Percentiles rank a stretch among this genome's conserved stretches.
Conservation (phyloP, 2,329 filamentous ascomycete species). For the Penicillium brevicompactum region DNA sequence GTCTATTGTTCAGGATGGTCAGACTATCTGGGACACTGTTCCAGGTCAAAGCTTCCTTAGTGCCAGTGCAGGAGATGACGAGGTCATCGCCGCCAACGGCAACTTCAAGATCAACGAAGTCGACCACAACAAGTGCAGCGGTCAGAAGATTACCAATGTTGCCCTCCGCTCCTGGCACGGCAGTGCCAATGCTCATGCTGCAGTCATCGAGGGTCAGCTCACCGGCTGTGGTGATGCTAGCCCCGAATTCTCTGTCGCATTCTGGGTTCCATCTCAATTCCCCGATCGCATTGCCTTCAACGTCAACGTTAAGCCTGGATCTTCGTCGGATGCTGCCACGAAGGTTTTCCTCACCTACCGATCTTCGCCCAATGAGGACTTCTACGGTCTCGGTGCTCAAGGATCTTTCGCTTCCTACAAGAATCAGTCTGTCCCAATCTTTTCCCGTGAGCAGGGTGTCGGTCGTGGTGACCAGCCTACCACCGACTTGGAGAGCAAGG, state of each 20-base stretch:
- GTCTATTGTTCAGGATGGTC: conserved; percentile 7
- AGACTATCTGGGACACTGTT: conserved; percentile 20
- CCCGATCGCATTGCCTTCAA: conserved; percentile 24
- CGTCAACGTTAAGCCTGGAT: conserved; percentile 13
- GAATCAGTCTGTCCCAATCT: conserved; percentile 27
- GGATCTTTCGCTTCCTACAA: conserved; percentile 29
- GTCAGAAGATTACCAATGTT: conserved; percentile 16
- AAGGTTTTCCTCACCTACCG: conserved; percentile 23
- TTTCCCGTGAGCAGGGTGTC: conserved; percentile 28
- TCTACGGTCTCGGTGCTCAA: conserved; percentile 29
- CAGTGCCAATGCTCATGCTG: conserved; percentile 17
- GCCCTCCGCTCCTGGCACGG: conserved; percentile 4
- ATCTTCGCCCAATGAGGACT: conserved; percentile 24
- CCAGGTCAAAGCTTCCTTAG: conserved; percentile 20
- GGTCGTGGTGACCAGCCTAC: conserved; percentile 28
- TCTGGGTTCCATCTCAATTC: conserved; percentile 21
- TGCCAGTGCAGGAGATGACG: conserved; percentile 22
- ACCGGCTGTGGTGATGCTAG: conserved; percentile 19
- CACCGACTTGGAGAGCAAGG: conserved; percentile 18
- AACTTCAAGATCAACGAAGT: conserved; percentile 28
- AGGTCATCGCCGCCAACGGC: conserved; percentile 21
- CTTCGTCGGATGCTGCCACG: conserved; percentile 2
- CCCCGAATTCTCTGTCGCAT: conserved; percentile 11
- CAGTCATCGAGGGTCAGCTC: conserved; percentile 17
- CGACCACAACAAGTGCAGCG: conserved; percentile 20